These are phyloP conservation scores for Fusarium humuli DNA, from an alignment of 2,329 filamentous ascomycete species.

Conservation along the genomic window DNA sequence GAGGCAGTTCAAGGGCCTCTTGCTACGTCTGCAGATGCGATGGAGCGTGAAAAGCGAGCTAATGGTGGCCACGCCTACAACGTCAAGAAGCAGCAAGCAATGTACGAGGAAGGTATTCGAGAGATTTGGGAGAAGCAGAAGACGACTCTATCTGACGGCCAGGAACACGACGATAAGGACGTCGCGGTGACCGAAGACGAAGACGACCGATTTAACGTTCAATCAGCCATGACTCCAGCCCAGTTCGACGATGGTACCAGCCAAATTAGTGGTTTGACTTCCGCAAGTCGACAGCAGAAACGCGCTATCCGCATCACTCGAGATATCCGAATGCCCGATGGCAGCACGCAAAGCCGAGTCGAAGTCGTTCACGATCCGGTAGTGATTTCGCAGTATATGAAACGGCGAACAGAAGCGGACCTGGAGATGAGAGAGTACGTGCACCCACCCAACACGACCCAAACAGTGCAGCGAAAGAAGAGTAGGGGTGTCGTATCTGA, in stretches of 20 bases:
- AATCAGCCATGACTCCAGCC: conserved; percentile 76
- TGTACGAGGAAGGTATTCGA: conserved; percentile 91
- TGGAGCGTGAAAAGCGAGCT: conserved; percentile 86
- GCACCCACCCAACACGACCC: conserved; percentile 31
- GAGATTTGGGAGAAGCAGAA: conserved; percentile 94
- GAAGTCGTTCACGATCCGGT: conserved; percentile 82
- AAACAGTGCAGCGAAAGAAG: background rate
- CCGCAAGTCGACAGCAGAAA: conserved; percentile 73
- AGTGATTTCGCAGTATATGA: conserved; percentile 90
- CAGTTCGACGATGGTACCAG: conserved; percentile 81
- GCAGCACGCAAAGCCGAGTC: conserved; percentile 70
- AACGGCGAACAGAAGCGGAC: conserved; percentile 77
- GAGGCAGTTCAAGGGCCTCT: conserved; percentile 78
- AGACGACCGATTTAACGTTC: conserved; percentile 77
- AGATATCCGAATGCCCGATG: conserved; percentile 59
- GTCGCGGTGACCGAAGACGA: conserved; percentile 69
- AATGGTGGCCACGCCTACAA: conserved; percentile 98
- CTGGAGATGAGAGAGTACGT: conserved; percentile 79
- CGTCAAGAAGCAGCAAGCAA: conserved; percentile 90
- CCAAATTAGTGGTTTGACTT: conserved; percentile 77
- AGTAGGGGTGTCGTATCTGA: conserved; percentile 15
- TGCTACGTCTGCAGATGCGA: conserved; percentile 81
- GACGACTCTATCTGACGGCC: conserved; percentile 76
- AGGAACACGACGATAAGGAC: conserved; percentile 74
- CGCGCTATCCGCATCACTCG: conserved; percentile 81